Percentiles rank a stretch among this genome's conserved stretches.
These are phyloP conservation scores for Ogataea trehalophila DNA, from an alignment of 805 yeast species.

Conservation along the genomic window DNA sequence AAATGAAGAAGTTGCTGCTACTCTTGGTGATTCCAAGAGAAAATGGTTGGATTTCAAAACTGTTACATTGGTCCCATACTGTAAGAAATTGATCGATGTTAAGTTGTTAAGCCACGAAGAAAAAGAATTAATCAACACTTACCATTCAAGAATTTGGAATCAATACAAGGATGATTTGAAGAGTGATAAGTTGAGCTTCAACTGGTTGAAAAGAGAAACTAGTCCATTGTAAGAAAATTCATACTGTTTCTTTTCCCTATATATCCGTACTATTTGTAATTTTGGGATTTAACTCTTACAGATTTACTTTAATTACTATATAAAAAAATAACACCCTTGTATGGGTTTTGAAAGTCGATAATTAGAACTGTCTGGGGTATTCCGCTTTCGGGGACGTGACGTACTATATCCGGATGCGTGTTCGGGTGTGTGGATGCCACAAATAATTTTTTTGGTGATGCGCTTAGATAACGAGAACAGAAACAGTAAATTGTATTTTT, in stretches of 20 bases:
- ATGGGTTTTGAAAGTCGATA: too few species aligned
- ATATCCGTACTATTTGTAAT: background rate
- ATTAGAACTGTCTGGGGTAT: too few species aligned
- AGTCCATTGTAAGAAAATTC: conserved; percentile 12
- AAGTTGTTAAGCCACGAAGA: conserved; percentile 42
- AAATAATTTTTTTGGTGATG: too few species aligned
- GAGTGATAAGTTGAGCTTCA: conserved; percentile 34
- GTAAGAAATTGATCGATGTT: conserved; percentile 45
- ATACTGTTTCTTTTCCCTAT: background rate
- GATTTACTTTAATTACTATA: too few species aligned
- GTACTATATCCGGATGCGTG: too few species aligned
- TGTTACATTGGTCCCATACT: conserved; percentile 54
- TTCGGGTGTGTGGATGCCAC: too few species aligned
- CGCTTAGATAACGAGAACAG: too few species aligned
- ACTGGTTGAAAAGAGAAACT: conserved; percentile 50
- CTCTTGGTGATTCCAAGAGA: conserved; percentile 24
- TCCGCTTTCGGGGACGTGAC: too few species aligned
- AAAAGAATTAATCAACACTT: conserved; percentile 43
- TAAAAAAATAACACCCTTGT: too few species aligned
- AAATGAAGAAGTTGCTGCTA: too few species aligned
- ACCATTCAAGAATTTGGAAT: conserved; percentile 44
- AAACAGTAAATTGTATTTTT: too few species aligned
- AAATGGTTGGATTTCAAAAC: conserved; percentile 49
- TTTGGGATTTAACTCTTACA: too few species aligned
- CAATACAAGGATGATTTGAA: conserved; percentile 36